Conservation (phyloP, 2,329 filamentous ascomycete species). For the Lomentospora prolificans region DNA sequence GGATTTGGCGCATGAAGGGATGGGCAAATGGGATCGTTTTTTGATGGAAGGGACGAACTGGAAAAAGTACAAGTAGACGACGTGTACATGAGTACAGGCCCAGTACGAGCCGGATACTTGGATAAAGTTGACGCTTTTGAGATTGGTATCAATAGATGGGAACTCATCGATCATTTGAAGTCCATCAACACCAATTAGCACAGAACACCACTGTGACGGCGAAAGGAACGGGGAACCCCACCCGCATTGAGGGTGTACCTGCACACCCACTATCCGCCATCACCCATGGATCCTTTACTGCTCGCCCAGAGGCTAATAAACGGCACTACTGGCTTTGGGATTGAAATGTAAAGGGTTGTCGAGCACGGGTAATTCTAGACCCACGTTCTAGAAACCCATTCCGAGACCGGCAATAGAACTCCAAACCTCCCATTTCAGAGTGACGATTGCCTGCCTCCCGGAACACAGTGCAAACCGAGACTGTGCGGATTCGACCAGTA, state of each 20-base stretch:
- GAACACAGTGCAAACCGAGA: background rate
- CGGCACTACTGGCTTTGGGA: background rate
- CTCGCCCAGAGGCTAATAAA: background rate
- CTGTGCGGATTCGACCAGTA: background rate
- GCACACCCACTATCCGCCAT: background rate
- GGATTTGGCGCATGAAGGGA: background rate
- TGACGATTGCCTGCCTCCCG: background rate
- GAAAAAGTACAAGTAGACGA: background rate
- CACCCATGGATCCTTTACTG: too few relatives aligned
- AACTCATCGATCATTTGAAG: background rate
- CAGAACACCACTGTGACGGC: too few relatives aligned
- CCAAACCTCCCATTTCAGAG: background rate
- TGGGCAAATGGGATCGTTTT: too few relatives aligned
- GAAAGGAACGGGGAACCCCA: background rate
- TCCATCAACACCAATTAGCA: too few relatives aligned
- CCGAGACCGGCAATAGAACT: background rate
- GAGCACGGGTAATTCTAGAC: background rate
- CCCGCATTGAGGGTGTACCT: background rate
- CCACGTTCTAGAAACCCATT: conserved; percentile 1
- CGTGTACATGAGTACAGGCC: background rate
- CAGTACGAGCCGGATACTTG: background rate
- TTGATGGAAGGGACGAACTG: too few relatives aligned
- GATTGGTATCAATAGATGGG: too few relatives aligned
- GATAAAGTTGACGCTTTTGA: too few relatives aligned
- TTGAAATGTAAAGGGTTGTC: background rate